phyloP scores from a whole-genome alignment of 164 flowering plant genomes.

The Saururus chinensis region DNA sequence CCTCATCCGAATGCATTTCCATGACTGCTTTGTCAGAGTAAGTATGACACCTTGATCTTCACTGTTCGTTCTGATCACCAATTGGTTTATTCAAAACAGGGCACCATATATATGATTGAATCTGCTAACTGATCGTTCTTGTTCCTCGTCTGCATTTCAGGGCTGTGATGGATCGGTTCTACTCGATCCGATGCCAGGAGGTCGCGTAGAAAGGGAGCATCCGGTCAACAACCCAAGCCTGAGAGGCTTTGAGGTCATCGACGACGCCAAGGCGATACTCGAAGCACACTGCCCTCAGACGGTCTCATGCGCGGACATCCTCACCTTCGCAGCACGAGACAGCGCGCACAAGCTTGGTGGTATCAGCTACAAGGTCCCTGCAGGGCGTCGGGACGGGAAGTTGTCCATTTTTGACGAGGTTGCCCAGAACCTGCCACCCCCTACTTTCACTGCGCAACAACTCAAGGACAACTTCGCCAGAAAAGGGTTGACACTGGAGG shows the following conservation, averaged over 20 bases:
- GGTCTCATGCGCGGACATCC: constrained; percentile 8
- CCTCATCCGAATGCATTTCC: constrained; percentile 53
- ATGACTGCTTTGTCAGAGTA: constrained; percentile 64
- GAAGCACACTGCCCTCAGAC: constrained; percentile 1
- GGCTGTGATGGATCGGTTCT: constrained; percentile 8
- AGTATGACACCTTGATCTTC: no score
- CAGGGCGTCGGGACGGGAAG: constrained; percentile 2
- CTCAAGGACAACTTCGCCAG: not conserved
- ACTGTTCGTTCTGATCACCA: no score
- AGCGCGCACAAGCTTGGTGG: not conserved
- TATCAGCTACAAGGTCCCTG: constrained; percentile 1
- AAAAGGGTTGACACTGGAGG: constrained; percentile 4
- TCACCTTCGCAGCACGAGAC: constrained; percentile 8
- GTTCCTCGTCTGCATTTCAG: no score
- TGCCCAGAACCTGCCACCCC: not conserved
- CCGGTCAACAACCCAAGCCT: constrained; percentile 5
- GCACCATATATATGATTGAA: no score
- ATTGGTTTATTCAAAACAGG: no score
- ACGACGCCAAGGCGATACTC: constrained; percentile 1
- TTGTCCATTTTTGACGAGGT: not conserved
- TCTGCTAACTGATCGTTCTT: no score
- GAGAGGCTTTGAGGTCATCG: constrained; percentile 7
- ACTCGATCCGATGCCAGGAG: constrained; percentile 3
- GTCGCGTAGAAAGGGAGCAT: not conserved
- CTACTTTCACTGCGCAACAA: not conserved